Evolutionary conservation across 148 eudicot genomes (phyloP).

Genomic region (Silene latifolia): DNA sequence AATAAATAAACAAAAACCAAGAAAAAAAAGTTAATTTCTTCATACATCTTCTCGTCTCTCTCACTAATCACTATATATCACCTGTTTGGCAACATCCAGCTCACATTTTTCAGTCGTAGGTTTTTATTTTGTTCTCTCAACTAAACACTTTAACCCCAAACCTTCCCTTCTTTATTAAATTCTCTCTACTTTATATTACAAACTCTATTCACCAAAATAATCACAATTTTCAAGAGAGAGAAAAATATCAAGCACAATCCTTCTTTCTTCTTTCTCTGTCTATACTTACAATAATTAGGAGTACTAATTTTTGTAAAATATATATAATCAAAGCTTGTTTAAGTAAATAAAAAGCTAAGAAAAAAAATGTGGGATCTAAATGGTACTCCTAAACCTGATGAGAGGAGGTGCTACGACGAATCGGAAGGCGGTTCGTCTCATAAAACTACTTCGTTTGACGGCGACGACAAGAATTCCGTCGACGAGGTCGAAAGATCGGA

Average conservation of each 20-base stretch:
- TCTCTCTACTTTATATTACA: constrained; percentile 1
- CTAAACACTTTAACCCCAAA: constrained; percentile 35
- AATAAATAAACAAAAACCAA: background rate
- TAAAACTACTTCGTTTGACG: constrained; percentile 42
- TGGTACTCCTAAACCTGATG: constrained; percentile 68
- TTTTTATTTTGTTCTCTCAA: constrained; percentile 27
- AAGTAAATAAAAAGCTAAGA: background rate
- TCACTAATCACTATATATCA: constrained; percentile 10
- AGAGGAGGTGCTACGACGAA: constrained; percentile 28
- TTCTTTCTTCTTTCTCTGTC: background rate
- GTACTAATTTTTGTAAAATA: too few relatives aligned
- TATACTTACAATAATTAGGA: background rate
- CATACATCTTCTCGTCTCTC: background rate
- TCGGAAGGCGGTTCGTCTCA: constrained; percentile 48
- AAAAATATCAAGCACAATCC: background rate
- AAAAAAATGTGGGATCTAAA: constrained; percentile 95
- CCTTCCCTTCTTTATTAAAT: constrained; percentile 16
- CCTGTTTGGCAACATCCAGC: constrained; percentile 31
- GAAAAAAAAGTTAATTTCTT: background rate
- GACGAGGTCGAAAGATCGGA: constrained; percentile 44
- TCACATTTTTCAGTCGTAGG: constrained; percentile 40
- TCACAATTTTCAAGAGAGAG: constrained; percentile 19
- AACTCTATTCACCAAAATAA: background rate
- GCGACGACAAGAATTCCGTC: constrained; percentile 50
- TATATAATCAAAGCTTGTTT: too few relatives aligned